Conservation (phyloP, 2,329 filamentous ascomycete genomes). For the Aspergillus nomiae region DNA sequence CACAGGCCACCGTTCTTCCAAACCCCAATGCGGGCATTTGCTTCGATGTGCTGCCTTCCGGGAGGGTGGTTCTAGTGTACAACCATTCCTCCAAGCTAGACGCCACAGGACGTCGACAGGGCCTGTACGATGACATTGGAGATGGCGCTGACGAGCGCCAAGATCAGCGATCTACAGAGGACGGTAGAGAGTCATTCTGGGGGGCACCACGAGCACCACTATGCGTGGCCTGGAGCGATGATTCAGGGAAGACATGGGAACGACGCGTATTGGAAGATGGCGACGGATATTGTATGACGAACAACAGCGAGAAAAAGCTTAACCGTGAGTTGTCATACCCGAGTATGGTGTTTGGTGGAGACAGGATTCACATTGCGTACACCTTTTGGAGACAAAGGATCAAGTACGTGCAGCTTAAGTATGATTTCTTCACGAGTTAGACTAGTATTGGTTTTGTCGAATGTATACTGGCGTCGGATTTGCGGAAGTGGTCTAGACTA, state of each 20-base stretch:
- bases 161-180: neutral
- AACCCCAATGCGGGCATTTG: neutral
- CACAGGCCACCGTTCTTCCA: neutral
- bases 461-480: neutral
- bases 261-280: neutral
- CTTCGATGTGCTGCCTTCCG: neutral
- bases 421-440: neutral
- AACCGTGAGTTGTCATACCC: neutral
- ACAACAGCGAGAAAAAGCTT: neutral
- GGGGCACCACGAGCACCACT: neutral
- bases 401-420: neutral
- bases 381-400: neutral
- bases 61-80: neutral
- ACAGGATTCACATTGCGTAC: neutral
- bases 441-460: neutral
- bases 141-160: neutral
- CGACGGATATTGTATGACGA: neutral
- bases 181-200: neutral
- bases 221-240: neutral
- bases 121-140: neutral
- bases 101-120: neutral
- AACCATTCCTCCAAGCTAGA: neutral
- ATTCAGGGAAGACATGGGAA: neutral
- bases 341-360: neutral
- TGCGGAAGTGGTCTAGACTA: accelerated